A percentile compares a stretch with the other conserved stretches of the same genome.
Conservation (phyloP, 2,329 filamentous ascomycete genomes). For the Beauveria caledonica region DNA sequence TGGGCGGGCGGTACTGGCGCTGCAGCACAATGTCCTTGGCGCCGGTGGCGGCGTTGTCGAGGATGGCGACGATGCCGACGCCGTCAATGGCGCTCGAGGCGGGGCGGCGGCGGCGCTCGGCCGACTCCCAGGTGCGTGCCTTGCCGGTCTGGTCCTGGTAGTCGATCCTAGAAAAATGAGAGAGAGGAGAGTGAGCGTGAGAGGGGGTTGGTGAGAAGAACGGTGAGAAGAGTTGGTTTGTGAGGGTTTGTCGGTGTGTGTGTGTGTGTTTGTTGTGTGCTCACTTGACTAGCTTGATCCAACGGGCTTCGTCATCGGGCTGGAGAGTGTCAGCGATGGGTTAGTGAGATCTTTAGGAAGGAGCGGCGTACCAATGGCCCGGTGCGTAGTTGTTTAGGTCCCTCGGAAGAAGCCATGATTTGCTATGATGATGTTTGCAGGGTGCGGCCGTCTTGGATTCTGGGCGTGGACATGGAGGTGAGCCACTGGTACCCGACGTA, state of each 20-base stretch:
- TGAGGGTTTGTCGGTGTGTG: neutral
- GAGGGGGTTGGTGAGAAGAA: neutral
- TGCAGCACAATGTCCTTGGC: constrained; percentile 52
- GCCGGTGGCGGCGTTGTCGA: constrained; percentile 38
- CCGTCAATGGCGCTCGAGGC: constrained; percentile 56
- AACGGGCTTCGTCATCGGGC: constrained; percentile 45
- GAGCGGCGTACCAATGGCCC: constrained; percentile 33
- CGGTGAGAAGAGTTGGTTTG: neutral
- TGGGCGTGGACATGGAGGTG: neutral
- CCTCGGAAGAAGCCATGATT: constrained; percentile 31
- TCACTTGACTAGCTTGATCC: constrained; percentile 53
- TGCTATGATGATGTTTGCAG: neutral
- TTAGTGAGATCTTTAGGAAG: neutral
- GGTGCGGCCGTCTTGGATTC: neutral
- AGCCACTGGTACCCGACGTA: constrained; percentile 1
- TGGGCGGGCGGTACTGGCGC: constrained; percentile 58
- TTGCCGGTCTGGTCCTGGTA: constrained; percentile 56
- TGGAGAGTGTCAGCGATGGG: constrained; percentile 17
- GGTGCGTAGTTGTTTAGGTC: constrained; percentile 35
- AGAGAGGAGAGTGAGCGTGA: neutral
- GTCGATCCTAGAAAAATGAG: constrained; percentile 37
- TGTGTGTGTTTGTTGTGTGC: neutral
- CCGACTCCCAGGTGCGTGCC: constrained; percentile 61
- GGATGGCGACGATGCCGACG: constrained; percentile 63
- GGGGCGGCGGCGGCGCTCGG: constrained; percentile 61